phyloP scores from a whole-genome alignment of 2,329 filamentous ascomycete species.

The Cladophialophora carrionii region DNA sequence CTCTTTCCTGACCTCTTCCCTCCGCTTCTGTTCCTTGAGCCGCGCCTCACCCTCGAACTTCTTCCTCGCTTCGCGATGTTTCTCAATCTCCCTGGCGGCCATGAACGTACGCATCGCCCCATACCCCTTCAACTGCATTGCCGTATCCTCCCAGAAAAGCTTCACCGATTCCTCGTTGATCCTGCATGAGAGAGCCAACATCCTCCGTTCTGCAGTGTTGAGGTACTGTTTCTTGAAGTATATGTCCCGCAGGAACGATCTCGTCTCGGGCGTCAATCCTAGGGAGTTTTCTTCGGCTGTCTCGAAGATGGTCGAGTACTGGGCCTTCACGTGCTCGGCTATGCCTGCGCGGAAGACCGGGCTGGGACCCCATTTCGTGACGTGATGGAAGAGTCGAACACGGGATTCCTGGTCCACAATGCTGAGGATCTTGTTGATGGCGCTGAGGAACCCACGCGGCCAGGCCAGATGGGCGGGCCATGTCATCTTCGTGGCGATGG shows the following conservation, averaged over 20 bases:
- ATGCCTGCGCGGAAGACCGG: conserved; percentile 30
- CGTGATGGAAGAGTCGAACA: conserved; percentile 31
- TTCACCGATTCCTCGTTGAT: conserved; percentile 23
- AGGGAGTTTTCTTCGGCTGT: conserved; percentile 21
- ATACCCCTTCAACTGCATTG: conserved; percentile 8
- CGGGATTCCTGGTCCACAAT: conserved; percentile 30
- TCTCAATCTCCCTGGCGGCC: conserved; percentile 28
- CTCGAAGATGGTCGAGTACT: conserved; percentile 26
- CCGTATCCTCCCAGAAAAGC: conserved; percentile 30
- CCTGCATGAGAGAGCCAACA: conserved; percentile 23
- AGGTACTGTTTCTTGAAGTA: conserved; percentile 11
- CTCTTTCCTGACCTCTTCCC: conserved; percentile 2
- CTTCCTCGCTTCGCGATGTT: neutral
- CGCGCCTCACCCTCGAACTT: neutral
- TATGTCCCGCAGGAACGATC: conserved; percentile 23
- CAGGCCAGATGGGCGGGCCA: conserved; percentile 20
- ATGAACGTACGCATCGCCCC: conserved; percentile 31
- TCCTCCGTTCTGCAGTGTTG: conserved; percentile 20
- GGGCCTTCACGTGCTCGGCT: conserved; percentile 17
- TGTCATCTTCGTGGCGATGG: conserved; percentile 21
- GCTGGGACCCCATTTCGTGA: conserved; percentile 30
- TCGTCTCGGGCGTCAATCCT: conserved; percentile 26
- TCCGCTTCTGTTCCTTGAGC: conserved; percentile 3
- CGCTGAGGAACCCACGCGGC: conserved; percentile 23
- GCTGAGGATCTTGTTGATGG: conserved; percentile 28